A percentile compares a stretch with the other conserved stretches of the same genome.
These are phyloP conservation scores for Amanita fuliginea DNA, from an alignment of 768 basidiomycete genomes.

Conservation along the genomic window DNA sequence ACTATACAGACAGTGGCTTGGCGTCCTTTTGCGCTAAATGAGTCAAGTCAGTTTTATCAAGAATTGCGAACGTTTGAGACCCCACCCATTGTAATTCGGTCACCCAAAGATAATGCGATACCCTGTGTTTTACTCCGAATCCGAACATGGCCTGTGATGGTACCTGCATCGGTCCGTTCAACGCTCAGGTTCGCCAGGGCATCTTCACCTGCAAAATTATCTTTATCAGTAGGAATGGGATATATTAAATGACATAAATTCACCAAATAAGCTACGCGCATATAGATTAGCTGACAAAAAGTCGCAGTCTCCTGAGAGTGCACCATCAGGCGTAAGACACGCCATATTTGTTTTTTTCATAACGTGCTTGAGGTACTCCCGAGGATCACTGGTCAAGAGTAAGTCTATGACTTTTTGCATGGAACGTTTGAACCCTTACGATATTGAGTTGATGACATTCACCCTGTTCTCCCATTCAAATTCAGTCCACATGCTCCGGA, in stretches of 20 bases:
- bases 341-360: constrained; percentile 98
- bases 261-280: constrained; percentile 87
- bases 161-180: constrained; percentile 74
- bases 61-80: constrained; percentile 8
- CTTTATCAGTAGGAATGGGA: background rate
- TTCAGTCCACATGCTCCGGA: constrained; percentile 99
- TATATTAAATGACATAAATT: constrained; percentile 16
- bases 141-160: constrained; percentile 85
- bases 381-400: constrained; percentile 48
- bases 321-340: constrained; percentile 91
- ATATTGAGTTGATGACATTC: constrained; percentile 77
- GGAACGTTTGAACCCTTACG: constrained; percentile 37
- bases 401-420: no score
- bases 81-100: constrained; percentile 63
- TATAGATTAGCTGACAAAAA: constrained; percentile 97
- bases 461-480: constrained; percentile 99
- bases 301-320: constrained; percentile 90
- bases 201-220: constrained; percentile 64
- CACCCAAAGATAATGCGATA: constrained; percentile 90
- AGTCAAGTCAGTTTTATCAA: background rate
- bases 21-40: constrained; percentile 29
- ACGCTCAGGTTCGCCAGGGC: constrained; percentile 92
- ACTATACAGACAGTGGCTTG: constrained; percentile 25
- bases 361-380: constrained; percentile 85
- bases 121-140: constrained; percentile 98